These are phyloP conservation scores for Waltiozyma sp. DNA, from an alignment of 1,139 yeast genomes.

Conservation along the genomic window DNA sequence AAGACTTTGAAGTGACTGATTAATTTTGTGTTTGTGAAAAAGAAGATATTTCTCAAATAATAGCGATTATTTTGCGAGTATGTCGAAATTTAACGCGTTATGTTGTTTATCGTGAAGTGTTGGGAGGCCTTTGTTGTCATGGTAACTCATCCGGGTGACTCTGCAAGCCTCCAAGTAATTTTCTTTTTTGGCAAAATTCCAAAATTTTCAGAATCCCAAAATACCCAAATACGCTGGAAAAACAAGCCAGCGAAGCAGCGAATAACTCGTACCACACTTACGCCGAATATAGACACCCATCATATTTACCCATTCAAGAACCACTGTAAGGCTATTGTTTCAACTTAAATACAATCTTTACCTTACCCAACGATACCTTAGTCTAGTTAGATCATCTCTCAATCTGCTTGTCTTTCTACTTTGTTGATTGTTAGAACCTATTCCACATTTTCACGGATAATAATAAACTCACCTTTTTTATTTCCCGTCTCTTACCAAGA, in stretches of 20 bases:
- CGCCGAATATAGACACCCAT: not conserved
- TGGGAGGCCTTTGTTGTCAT: not conserved
- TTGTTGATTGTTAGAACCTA: not conserved
- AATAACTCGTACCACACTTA: not conserved
- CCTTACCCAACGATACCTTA: not conserved
- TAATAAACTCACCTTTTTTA: not conserved
- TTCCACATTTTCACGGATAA: not conserved
- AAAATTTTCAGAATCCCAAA: not conserved
- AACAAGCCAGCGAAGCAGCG: not conserved
- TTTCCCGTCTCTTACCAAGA: not conserved
- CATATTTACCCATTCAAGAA: not conserved
- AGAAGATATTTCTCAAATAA: no score
- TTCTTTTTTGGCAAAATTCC: conserved; percentile 1
- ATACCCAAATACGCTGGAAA: not conserved
- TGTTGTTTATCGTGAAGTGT: no score
- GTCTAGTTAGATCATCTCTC: not conserved
- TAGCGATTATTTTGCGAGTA: no score
- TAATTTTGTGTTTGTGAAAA: no score
- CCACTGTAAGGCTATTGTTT: not conserved
- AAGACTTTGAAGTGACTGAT: no score
- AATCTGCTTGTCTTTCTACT: not conserved
- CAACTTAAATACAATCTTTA: not conserved
- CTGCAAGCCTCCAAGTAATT: not conserved
- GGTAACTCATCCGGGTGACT: not conserved
- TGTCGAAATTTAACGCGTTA: no score